These are phyloP conservation scores for Jamesozyma hellenica DNA, from an alignment of 805 yeast species.

Conservation along the genomic window DNA sequence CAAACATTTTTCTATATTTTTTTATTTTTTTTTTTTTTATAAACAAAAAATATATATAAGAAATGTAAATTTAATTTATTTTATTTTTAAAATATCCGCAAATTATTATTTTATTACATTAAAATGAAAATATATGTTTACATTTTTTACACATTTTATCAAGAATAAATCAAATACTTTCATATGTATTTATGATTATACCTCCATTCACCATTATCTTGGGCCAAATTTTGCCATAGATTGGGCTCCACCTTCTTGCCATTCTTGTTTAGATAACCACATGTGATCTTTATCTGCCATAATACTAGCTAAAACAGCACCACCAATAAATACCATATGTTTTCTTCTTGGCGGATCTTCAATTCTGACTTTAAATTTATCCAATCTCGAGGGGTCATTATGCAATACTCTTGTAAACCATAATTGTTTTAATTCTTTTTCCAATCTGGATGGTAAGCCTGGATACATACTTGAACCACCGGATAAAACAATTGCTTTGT, in stretches of 20 bases:
- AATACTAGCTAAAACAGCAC: conserved; percentile 93
- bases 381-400: conserved; percentile 77
- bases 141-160: not conserved
- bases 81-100: not conserved
- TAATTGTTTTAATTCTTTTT: conserved; percentile 89
- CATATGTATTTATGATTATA: not conserved
- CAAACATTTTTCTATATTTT: not conserved
- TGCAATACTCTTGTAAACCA: conserved; percentile 86
- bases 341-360: conserved; percentile 98
- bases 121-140: not conserved
- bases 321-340: conserved; percentile 98
- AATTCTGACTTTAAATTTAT: conserved; percentile 88
- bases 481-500: conserved; percentile 83
- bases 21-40: not conserved
- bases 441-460: conserved; percentile 90
- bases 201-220: conserved; percentile 38
- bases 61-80: too few relatives aligned
- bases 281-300: conserved; percentile 98
- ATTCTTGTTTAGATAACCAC: conserved; percentile 94
- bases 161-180: too few relatives aligned
- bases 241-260: conserved; percentile 94
- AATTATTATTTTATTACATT: not conserved
- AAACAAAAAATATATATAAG: too few relatives aligned
- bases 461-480: conserved; percentile 99
- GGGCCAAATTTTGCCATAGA: conserved; percentile 85